Base-by-base conservation (phyloP, 2,329 filamentous ascomycete genomes). In the Cryphonectria naterciae region DNA sequence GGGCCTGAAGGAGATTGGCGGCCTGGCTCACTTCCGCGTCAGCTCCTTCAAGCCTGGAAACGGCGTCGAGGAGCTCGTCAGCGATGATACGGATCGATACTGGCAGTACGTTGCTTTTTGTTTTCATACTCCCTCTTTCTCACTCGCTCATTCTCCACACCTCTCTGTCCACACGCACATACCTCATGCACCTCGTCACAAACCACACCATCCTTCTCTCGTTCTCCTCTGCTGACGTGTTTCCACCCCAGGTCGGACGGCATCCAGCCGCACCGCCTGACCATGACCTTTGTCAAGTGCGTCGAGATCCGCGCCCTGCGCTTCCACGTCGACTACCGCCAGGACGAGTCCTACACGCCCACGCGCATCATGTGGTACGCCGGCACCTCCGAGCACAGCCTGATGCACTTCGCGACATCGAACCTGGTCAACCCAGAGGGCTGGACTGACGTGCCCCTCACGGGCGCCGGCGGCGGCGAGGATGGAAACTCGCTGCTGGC, bases 291-390 rank as follows among this genome's bases (percentile, higher is more conserved):
- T 80, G 90, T 94, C 81, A 94, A 94, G 76, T 88, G 93, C 10
- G 93, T 95, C 60, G 91, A 90, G 71, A 94, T 96, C 73, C 89
- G 91, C 6, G 89, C 90, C 39, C 90, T 96, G 67, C 87, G 93
- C n/a, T 89, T 96, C 76, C 95, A 92, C 75, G 90, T 99, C 61
- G 95, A 99, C 82, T 97, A 97, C 80, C 91, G 92, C 73, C 89
- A 93, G 68, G 96, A 99, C 80, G 96, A 99, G 82, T 96, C 93
- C 60, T 99, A 99, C 80, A 99, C 96, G 3, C 96, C 96, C 0
- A 98, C 95, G 1, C 93, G 94, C 76, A 97, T 99, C 77, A 85
- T 92, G 63, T 94, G 98, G 78, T 89, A 92, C 52, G 95, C 95
- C 0, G 96, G 96, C 17, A 97, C 94, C 74, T 94, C 94, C 61